Evolutionary conservation across 495 filamentous ascomycete genomes (phyloP), one percentile per base, ranked within the genome.

Genomic region (Eremomyces bilateralis): DNA sequence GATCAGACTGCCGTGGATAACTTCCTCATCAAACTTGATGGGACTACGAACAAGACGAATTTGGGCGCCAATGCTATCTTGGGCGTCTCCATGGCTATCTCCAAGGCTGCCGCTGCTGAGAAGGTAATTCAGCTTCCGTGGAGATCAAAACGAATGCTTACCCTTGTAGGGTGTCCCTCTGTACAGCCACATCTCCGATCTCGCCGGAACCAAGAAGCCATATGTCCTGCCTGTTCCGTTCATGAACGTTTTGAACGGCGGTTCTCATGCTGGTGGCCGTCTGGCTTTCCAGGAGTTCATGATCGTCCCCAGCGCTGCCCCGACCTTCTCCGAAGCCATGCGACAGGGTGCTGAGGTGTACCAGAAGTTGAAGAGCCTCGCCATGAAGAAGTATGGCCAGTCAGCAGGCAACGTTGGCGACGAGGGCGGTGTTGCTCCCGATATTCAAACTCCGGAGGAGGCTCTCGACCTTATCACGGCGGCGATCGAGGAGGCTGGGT

Each of bases 261-360:
- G 88, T 42, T 95, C 85, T 50, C 90, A 99, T 65, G 90, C 90
- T 43, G 90, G 90, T 69, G 90, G 90, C 50, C 81, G 88, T 57
- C 67, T 99, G 38, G 90, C 90, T 42, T 99, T 99, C 76, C 90
- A 99, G 63, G 90, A 99, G 61, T 99, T 99, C 73, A 99, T 99
- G 90, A 93, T 99, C 49, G 90, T 95, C 32, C 90, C 90, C 40
- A 44, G 41, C 21, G 36, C 42, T 15, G 85, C 85, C 44, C 71
- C 79, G 38, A 69, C 78, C 38, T 97, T 97, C 71, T 71, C 73
- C 46, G 85, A 97, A 71, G 85, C 73, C 54, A 73, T 97, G 65
- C 82, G 85, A 53, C 79, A 88, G 62, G 85, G 85, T 47, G 62
- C 82, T 46, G 85, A 97, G 62, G 81, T 92, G 51, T 99, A 99